Evolutionary conservation across 768 basidiomycete species (phyloP).

Genomic region (Podaxis sp.): DNA sequence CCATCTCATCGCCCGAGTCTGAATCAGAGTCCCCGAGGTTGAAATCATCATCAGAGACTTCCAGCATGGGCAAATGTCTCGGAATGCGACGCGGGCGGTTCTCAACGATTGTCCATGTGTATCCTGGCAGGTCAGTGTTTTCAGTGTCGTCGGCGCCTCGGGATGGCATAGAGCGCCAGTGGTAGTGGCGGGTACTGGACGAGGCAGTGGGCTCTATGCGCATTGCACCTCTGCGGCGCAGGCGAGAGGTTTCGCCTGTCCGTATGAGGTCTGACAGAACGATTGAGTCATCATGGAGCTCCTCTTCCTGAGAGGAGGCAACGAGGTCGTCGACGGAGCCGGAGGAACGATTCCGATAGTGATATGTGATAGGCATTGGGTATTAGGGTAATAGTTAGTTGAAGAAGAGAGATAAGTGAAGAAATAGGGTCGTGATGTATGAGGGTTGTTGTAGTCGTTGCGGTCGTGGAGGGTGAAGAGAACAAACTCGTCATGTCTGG

Average conservation of each 20-base stretch:
- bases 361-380: constrained; percentile 10
- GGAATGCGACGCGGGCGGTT: constrained; percentile 1
- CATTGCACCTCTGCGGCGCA: constrained; percentile 72
- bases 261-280: constrained; percentile 72
- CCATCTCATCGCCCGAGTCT: constrained; percentile 13
- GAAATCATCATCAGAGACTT: constrained; percentile 5
- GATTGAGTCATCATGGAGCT: constrained; percentile 52
- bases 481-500: neutral
- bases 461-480: neutral
- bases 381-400: constrained; percentile 4
- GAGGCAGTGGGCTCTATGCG: constrained; percentile 41
- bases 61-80: constrained; percentile 8
- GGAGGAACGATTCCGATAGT: neutral
- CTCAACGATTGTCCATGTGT: constrained; percentile 9
- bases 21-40: constrained; percentile 13
- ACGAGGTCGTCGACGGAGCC: constrained; percentile 1
- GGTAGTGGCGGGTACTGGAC: constrained; percentile 4
- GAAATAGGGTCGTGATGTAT: neutral
- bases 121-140: constrained; percentile 12
- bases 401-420: neutral
- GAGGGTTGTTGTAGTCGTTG: neutral
- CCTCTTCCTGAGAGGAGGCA: neutral
- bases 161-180: neutral
- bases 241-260: constrained; percentile 67
- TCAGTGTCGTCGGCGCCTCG: constrained; percentile 7